These are phyloP conservation scores for Nicotiana tabacum DNA, from an alignment of 257 asterid species.

Conservation along the genomic window DNA sequence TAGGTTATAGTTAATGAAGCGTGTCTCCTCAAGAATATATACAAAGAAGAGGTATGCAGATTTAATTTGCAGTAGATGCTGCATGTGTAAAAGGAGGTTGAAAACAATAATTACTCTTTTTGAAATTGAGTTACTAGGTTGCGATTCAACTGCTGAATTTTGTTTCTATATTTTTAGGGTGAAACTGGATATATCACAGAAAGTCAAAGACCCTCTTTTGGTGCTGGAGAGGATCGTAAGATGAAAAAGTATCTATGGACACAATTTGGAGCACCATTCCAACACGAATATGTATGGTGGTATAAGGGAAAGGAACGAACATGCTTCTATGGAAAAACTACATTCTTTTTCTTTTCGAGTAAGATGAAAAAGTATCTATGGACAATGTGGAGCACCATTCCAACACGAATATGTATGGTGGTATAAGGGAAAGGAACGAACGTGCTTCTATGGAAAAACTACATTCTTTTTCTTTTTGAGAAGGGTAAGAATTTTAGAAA, in stretches of 20 bases:
- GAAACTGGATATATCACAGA: background rate
- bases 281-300: background rate
- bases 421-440: background rate
- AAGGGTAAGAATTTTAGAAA: background rate
- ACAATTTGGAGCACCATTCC: background rate
- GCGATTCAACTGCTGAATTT: background rate
- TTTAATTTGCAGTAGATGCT: background rate
- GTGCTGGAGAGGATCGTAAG: background rate
- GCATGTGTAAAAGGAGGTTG: background rate
- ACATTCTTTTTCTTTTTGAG: background rate
- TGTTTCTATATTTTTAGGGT: background rate
- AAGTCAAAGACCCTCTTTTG: background rate
- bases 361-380: too few species aligned
- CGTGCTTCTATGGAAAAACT: background rate
- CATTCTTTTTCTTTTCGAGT: background rate
- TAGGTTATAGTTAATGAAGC: background rate
- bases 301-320: background rate
- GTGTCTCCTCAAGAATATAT: background rate
- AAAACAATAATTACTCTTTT: background rate
- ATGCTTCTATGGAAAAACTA: background rate
- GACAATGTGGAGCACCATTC: background rate
- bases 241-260: background rate
- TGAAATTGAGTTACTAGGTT: background rate
- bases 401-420: background rate
- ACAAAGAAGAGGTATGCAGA: background rate